Evolutionary conservation across 495 filamentous ascomycete species (phyloP), one percentile per base, ranked within the genome.

Genomic region (Melanomma pulvis-pyrius): DNA sequence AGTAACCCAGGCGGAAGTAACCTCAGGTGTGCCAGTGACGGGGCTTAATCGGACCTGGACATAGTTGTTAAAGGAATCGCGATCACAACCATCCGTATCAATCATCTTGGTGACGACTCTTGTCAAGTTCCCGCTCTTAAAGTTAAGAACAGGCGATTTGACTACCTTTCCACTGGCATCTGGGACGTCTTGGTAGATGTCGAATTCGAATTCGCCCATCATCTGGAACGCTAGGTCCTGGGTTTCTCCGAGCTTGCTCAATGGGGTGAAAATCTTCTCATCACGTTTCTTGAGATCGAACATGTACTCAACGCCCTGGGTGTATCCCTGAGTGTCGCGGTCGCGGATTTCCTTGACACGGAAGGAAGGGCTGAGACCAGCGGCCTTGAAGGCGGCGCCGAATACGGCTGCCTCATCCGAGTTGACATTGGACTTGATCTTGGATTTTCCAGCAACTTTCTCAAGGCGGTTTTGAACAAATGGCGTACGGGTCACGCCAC

Each of bases 341-440:
- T 88, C 83, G 57, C 89, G 83, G 65, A 99, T 98, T 71, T 98
- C 96, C 82, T 97, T 99, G 71, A 99, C 96, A 55, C 90, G 87
- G 84, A 99, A 99, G 73, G 87, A 92, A 36, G 93, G 92, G 77
- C 90, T 96, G 53, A 98, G 82, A 65, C 88, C 88, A 51, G 96
- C 96, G 29, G 89, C 96, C 74, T 92, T 91, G 82, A 98, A 98
- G 21, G 91, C 92, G 54, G 96, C 96, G 68, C 96, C 96, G 77
- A 99, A 96, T 17, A 96, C 94, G 52, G 96, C 94, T 17, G 96
- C 87, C 79, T 99, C 96, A 75, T 99, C 96, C 28, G 93, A 88
- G 77, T 99, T 99, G 70, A 99, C 96, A 71, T 93, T 98, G 69
- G 89, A 88, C 59, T 91, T 87, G 63, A 99, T 82, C 80, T 96